Evolutionary conservation across 1,139 yeast species (phyloP), one percentile per base, ranked within the genome.

Genomic region (Scheffersomyces illinoinensis): DNA sequence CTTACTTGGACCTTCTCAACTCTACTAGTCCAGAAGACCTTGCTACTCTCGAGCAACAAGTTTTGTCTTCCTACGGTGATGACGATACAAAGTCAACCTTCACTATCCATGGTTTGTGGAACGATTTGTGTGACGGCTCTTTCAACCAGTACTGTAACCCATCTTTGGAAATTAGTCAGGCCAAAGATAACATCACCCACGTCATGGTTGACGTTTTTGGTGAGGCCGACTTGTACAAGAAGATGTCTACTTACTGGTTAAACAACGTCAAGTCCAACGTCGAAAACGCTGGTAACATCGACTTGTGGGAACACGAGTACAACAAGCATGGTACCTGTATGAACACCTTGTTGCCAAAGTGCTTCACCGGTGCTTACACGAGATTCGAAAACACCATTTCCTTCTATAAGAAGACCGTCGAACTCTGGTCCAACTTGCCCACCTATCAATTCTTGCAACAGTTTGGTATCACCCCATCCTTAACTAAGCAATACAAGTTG

Each of bases 301-400:
- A 71, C 46, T 71, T 79, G 58, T 79, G 83, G 83, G 71, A 71
- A 56, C 83, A 78, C 62, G 82, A 79, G 64, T 79, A 70, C 66
- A 78, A 79, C 68, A 78, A 77, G 66, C 83, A 79, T 62, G 83
- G 77, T 52, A 78, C 83, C n/a, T 79, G 83, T 66, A 76, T 78
- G 77, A 76, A 76, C 62, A 77, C 82, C 10, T 68, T 78, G 56
- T 63, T 66, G 53, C 82, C 82, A 39, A 56, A 66, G 23, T 79
- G 83, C 65, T 78, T 77, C 65, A 68, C 70, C 8, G 74, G 73
- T 20, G 54, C 58, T n/a, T 78, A 76, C 66, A 65, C 64, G 53
- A 62, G 69, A 50, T 70, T 66, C 61, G 77, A 76, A 62, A 74
- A 77, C 55, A 71, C 77, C 17, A 76, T 76, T 49, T 67, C 71